These are phyloP conservation scores for Phytophthora nicotianae DNA, from an alignment of 352 stramenopile species.

Conservation along the genomic window DNA sequence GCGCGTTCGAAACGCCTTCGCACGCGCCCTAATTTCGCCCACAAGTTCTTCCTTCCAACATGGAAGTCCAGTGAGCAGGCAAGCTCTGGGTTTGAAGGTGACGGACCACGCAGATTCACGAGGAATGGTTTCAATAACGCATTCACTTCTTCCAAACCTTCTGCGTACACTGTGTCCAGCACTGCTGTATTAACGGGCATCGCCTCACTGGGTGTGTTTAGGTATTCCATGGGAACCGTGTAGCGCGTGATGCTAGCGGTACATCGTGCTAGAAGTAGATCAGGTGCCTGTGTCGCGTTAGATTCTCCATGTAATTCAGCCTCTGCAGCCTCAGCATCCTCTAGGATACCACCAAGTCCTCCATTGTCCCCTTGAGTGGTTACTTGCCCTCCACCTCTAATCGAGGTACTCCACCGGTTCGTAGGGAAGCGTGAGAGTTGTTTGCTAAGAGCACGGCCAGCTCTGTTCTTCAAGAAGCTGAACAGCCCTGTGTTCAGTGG, in stretches of 20 bases:
- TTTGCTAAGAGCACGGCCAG: conserved; percentile 66
- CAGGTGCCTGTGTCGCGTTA: conserved; percentile 33
- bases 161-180: conserved; percentile 52
- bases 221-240: conserved; percentile 57
- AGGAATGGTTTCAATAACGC: conserved; percentile 61
- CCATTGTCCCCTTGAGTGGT: conserved; percentile 13
- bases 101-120: conserved; percentile 47
- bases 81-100: conserved; percentile 45
- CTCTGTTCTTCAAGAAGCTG: conserved; percentile 76
- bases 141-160: conserved; percentile 56
- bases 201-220: conserved; percentile 51
- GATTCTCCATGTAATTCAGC: conserved; percentile 25
- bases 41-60: conserved; percentile 69
- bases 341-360: conserved; percentile 46
- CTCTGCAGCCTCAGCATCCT: conserved; percentile 51
- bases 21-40: conserved; percentile 46
- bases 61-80: conserved; percentile 51
- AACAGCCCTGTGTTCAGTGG: conserved; percentile 77
- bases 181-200: conserved; percentile 59
- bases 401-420: conserved; percentile 30
- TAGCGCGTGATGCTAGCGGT: conserved; percentile 61
- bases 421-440: conserved; percentile 60
- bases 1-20: conserved; percentile 60
- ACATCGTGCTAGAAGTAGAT: conserved; percentile 54
- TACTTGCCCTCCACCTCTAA: conserved; percentile 11